Base-by-base conservation (phyloP, 768 basidiomycete genomes). In the Pleurotus citrinopileatus region DNA sequence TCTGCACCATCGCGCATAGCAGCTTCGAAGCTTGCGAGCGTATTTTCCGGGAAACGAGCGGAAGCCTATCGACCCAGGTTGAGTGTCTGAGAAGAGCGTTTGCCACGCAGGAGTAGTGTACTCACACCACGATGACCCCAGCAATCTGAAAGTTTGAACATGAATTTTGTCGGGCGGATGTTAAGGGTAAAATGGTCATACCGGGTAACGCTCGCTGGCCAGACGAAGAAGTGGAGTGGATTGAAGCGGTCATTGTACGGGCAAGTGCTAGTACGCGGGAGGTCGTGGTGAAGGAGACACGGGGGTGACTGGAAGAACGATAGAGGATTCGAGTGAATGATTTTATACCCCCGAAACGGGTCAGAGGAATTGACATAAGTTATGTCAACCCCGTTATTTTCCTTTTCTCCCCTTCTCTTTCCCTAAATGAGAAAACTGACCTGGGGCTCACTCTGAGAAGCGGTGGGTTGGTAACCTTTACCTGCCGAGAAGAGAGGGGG, bases 1-100 rank as follows among this genome's bases (percentile, higher is more conserved):
- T 99, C 94, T 42, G 94, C 89, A 56, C 96, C 96, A 73, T 97
- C 94, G 43, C 85, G 84, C 57, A 97, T 93, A 65, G 96, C 96
- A 59, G 90, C 91, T 67, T 92, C 86, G 72, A 98, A 98, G 73
- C 91, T 93, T 29, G 91, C 91, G 58, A 94, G 81, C 45, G 94
- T 96, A 76, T 98, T 98, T 72, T 98, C 96, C 3, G 93, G 92
- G 70, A 81, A 93, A 15, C 80, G 76, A 20, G 90, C 82, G 22
- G 91, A 94, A 43, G 94, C 94, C 92, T 94, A 62, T 54, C 37
- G 43, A 55, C 55, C 47, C 52, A 36, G 36, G 29, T 28, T 53
- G 50, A 48, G 56, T 23, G 32, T 27, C 20, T 40, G 38, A 40
- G 19, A 19, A 13, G 47, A 28, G 6, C 25, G n/a, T 29, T 1